A percentile compares a stretch with the other conserved stretches of the same genome.
phyloP scores from a whole-genome alignment of 2,329 filamentous ascomycete species.

The Pseudocercospora cruenta region DNA sequence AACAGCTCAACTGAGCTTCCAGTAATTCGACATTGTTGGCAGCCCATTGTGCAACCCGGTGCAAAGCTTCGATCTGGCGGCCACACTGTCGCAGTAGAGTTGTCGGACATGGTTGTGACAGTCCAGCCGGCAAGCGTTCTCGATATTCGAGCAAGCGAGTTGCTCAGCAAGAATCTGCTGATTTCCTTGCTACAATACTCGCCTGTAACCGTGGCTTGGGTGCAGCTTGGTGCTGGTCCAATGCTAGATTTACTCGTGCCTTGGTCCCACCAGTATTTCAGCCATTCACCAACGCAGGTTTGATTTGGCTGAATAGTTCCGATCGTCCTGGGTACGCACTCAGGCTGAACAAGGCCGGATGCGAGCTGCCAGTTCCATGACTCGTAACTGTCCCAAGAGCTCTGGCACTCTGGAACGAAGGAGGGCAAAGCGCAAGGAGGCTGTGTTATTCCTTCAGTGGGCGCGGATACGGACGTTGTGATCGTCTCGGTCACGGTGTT shows the following conservation, averaged over 20 bases:
- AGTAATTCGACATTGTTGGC: constrained; percentile 25
- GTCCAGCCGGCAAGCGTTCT: constrained; percentile 1
- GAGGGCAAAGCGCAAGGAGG: constrained; percentile 19
- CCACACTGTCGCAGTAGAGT: constrained; percentile 18
- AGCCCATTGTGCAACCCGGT: constrained; percentile 26
- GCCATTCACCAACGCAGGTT: not conserved
- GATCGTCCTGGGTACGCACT: constrained; percentile 1
- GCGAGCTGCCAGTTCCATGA: not conserved
- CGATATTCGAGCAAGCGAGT: not conserved
- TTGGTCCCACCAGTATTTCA: not conserved
- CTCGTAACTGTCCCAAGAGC: constrained; percentile 14
- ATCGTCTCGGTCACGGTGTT: not conserved
- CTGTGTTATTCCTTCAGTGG: not conserved
- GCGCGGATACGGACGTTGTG: not conserved
- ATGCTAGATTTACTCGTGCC: not conserved
- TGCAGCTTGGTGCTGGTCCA: constrained; percentile 4
- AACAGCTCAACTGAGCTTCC: constrained; percentile 25
- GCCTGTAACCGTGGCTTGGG: not conserved
- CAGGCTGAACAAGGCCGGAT: not conserved
- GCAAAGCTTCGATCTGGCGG: constrained; percentile 17
- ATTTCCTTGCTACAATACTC: constrained; percentile 9
- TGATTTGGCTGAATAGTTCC: constrained; percentile 6
- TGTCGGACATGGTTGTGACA: constrained; percentile 9
- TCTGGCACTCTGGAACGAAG: constrained; percentile 21
- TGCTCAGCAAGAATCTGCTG: not conserved